Evolutionary conservation across 345 rosid species (phyloP), one percentile per base, ranked within the genome.

Genomic region (Acer yangbiense): DNA sequence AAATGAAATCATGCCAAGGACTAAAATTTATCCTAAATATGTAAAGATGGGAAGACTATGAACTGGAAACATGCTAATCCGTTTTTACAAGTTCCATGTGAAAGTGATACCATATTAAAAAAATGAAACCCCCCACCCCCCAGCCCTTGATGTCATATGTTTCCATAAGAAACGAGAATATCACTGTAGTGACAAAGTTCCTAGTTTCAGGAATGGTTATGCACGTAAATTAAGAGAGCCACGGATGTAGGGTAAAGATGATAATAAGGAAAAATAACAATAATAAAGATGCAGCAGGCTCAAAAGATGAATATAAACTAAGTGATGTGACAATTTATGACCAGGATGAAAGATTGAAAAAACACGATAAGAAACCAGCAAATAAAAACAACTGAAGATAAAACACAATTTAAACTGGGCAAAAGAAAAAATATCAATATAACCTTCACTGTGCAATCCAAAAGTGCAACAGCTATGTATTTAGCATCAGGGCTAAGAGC

Each of bases 381-480:
- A 64, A 66, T 32, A 23, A 4, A 6, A 70, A n/a, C 18, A 52
- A 27, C 52, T 6, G 7, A 65, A 66, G 39, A 32, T 2, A 29
- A 44, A 68, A 50, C 18, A 39, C 68, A 64, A 27, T 8, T 18
- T 11, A 69, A 78, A n/a, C 12, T 32, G 2, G 54, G 27, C 3
- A 62, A 61, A 16, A 16, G 64, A 43, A 70, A 55, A 71, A 69
- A 73, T 71, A 43, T 64, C 72, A 77, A 32, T 61, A 69, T 48
- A 32, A 96, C 99, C 98, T 94, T 92, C 87, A 96, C 99, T 27
- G 97, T 96, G 86, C 90, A 89, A 86, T 96, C 95, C 80, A 94
- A 83, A 72, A 96, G 86, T 11, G 99, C 95, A 87, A 91, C 97
- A 72, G 99, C 97, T 85, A 96, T 85, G 75, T 92, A 89, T 81